phyloP scores from a whole-genome alignment of 441 rosid species.

The Aquilaria agallochum region DNA sequence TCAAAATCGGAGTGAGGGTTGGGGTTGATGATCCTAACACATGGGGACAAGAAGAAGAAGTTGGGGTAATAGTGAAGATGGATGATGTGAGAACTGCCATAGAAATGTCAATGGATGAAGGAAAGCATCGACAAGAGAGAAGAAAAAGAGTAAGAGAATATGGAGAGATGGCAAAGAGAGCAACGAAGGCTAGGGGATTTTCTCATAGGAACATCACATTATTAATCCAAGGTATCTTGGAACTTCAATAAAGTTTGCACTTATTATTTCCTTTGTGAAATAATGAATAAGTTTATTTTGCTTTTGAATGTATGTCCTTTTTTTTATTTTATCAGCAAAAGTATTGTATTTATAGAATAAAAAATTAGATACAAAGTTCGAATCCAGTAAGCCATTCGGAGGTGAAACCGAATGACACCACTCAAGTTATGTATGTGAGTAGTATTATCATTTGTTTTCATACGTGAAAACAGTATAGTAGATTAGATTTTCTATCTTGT shows the following conservation, averaged over 20 bases:
- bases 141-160: conserved; percentile 27
- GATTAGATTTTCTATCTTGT: no score
- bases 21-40: conserved; percentile 31
- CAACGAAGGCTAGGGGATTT: conserved; percentile 39
- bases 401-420: no score
- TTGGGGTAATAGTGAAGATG: conserved; percentile 29
- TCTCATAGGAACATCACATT: conserved; percentile 25
- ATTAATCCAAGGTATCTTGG: conserved; percentile 23
- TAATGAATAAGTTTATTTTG: no score
- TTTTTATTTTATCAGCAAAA: no score
- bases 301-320: no score
- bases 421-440: no score
- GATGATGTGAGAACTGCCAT: conserved; percentile 26
- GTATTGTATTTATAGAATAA: no score
- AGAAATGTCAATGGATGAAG: conserved; percentile 22
- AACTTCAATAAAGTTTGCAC: neutral
- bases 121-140: conserved; percentile 24
- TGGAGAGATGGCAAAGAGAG: conserved; percentile 26
- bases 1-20: conserved; percentile 27
- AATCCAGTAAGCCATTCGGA: no score
- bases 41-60: conserved; percentile 36
- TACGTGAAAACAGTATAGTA: no score
- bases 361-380: no score
- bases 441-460: no score
- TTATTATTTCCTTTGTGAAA: no score